These are phyloP conservation scores for Lactifluus hygrophoroides DNA, from an alignment of 768 basidiomycete genomes.

Conservation along the genomic window DNA sequence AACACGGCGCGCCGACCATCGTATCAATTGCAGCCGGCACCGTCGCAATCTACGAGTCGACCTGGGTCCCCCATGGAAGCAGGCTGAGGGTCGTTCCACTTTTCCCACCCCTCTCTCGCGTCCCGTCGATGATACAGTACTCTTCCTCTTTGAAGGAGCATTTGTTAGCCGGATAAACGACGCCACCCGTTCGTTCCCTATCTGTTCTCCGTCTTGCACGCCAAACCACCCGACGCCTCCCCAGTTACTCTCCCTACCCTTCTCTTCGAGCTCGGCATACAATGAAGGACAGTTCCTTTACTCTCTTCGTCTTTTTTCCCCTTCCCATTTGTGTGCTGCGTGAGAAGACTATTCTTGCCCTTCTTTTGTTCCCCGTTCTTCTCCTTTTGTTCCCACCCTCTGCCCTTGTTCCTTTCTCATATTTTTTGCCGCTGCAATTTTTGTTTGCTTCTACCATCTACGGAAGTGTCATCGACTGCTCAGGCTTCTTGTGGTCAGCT, in stretches of 20 bases:
- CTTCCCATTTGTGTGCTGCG: constrained; percentile 1
- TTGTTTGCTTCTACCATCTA: constrained; percentile 8
- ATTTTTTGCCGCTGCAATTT: constrained; percentile 8
- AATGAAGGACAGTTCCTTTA: constrained; percentile 11
- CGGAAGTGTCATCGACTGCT: constrained; percentile 5
- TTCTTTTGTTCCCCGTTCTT: not conserved
- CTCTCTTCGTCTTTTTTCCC: not conserved
- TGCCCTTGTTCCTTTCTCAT: not conserved
- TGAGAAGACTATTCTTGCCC: constrained; percentile 1
- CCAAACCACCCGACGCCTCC: not conserved
- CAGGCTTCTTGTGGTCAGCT: not conserved
- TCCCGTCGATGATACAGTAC: not conserved
- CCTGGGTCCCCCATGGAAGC: constrained; percentile 10
- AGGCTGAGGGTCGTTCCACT: not conserved
- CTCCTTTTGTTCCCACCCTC: not conserved
- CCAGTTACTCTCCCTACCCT: not conserved
- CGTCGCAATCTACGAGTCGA: not conserved
- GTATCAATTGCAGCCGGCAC: constrained; percentile 2
- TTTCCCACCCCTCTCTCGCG: not conserved
- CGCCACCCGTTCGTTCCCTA: not conserved
- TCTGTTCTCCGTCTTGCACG: not conserved
- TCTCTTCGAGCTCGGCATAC: not conserved
- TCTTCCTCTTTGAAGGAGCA: constrained; percentile 1
- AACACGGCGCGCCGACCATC: not conserved
- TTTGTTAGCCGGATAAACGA: not conserved